Evolutionary conservation across 2,329 filamentous ascomycete genomes (phyloP).

Genomic region (Mollisia scopiformis): DNA sequence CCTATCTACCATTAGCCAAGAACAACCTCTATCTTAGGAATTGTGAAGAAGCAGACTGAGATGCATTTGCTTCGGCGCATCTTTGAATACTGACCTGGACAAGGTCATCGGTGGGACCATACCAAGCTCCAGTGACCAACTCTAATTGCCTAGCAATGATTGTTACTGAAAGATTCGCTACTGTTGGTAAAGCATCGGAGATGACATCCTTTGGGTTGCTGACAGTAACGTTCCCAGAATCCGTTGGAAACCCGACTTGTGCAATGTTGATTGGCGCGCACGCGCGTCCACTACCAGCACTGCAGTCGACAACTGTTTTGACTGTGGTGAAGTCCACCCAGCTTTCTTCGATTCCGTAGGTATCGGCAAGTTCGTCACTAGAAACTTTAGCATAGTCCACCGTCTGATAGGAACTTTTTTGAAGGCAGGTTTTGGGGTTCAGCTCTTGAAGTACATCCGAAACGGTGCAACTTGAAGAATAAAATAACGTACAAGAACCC

Average conservation of each 20-base stretch:
- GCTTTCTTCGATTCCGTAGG: background rate
- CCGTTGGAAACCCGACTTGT: background rate
- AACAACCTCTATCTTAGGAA: no score
- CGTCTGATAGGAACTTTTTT: background rate
- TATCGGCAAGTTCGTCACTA: background rate
- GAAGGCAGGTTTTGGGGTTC: no score
- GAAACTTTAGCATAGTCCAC: no score
- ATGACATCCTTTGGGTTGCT: slow-evolving; percentile 21
- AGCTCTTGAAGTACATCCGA: no score
- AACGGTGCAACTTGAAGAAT: no score
- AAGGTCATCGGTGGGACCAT: slow-evolving; percentile 6
- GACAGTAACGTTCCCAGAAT: background rate
- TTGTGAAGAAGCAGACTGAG: no score
- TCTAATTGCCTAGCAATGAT: slow-evolving; percentile 8
- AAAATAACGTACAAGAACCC: no score
- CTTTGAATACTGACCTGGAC: slow-evolving; percentile 9
- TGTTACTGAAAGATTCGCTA: background rate
- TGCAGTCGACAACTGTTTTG: background rate
- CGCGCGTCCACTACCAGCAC: background rate
- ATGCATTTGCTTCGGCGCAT: no score
- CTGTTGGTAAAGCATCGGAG: slow-evolving; percentile 7
- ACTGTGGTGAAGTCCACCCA: background rate
- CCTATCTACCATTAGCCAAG: no score
- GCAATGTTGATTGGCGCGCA: background rate
- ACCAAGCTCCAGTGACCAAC: slow-evolving; percentile 4